These are phyloP conservation scores for Ceratobasidium sp. DNA, from an alignment of 1,284 basidiomycete species.

Conservation along the genomic window DNA sequence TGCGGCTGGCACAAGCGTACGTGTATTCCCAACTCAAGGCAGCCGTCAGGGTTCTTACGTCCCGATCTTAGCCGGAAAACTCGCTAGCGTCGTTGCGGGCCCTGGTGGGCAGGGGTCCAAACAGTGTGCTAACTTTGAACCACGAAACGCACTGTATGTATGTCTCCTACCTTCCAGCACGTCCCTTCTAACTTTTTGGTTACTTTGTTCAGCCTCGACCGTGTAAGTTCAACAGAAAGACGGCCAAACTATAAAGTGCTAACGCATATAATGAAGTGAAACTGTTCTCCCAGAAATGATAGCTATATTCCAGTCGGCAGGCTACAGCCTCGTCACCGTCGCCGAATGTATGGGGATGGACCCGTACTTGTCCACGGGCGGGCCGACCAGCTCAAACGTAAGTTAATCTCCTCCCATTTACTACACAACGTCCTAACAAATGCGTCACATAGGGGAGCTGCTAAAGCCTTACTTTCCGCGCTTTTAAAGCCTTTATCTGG, in stretches of 20 bases:
- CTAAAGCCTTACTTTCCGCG: background rate
- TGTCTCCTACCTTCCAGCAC: background rate
- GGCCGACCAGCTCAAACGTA: background rate
- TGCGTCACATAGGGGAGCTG: background rate
- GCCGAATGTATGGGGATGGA: slow-evolving; percentile 39
- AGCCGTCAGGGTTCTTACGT: background rate
- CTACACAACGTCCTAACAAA: background rate
- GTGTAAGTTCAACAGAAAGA: background rate
- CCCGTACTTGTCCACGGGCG: slow-evolving; percentile 25
- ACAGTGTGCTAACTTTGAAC: slow-evolving; percentile 39
- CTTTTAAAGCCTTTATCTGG: background rate
- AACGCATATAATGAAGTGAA: slow-evolving; percentile 4
- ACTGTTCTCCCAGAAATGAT: slow-evolving; percentile 15
- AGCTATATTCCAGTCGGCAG: slow-evolving; percentile 4
- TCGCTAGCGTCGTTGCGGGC: slow-evolving; percentile 3
- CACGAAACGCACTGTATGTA: slow-evolving; percentile 38
- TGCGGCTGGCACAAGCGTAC: slow-evolving; percentile 17
- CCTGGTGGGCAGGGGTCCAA: background rate
- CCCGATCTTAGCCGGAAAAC: background rate
- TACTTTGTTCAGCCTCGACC: slow-evolving; percentile 12
- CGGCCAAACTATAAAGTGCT: background rate
- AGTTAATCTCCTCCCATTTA: background rate
- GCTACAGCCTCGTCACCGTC: slow-evolving; percentile 39
- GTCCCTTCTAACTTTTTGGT: background rate
- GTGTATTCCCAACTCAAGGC: background rate